Conservation (phyloP, 139 green algal genomes). For the Ettlia oleoabundans region DNA sequence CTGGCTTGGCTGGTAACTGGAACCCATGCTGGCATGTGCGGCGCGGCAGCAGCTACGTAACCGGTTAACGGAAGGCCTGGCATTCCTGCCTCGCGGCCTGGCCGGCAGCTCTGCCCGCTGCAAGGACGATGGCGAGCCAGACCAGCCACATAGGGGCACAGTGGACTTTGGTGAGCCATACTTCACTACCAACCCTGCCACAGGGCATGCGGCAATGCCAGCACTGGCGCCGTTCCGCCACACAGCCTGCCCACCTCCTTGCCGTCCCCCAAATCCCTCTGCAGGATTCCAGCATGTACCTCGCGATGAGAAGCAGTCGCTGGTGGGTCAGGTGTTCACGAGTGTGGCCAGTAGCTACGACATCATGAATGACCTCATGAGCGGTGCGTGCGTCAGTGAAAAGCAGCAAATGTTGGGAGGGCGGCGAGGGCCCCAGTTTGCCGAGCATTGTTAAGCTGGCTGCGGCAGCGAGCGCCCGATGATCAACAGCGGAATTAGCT, state of each 20-base stretch:
- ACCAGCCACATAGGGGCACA: not conserved
- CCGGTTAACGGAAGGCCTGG: not conserved
- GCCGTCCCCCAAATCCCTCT: not conserved
- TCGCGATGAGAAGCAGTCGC: slow-evolving; percentile 45
- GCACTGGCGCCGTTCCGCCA: not conserved
- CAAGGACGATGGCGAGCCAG: not conserved
- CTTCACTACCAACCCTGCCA: too few species aligned
- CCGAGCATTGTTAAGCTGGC: too few species aligned
- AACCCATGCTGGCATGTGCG: not conserved
- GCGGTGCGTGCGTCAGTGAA: too few species aligned
- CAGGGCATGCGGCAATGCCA: too few species aligned
- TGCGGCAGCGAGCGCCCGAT: too few species aligned
- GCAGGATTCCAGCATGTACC: slow-evolving; percentile 76
- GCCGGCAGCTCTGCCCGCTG: not conserved
- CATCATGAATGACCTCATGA: slow-evolving; percentile 99
- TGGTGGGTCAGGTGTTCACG: slow-evolving; percentile 90
- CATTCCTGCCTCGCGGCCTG: not conserved
- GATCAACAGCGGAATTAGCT: too few species aligned
- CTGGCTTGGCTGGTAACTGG: not conserved
- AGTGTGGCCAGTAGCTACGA: slow-evolving; percentile 94
- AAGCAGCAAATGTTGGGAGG: too few species aligned
- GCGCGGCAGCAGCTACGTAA: not conserved
- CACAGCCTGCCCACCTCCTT: not conserved
- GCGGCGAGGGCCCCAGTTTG: too few species aligned
- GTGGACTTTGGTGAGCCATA: slow-evolving; percentile 13